Evolutionary conservation across 805 yeast genomes (phyloP), one percentile per base, ranked within the genome.

Genomic region (Candida michaelii): DNA sequence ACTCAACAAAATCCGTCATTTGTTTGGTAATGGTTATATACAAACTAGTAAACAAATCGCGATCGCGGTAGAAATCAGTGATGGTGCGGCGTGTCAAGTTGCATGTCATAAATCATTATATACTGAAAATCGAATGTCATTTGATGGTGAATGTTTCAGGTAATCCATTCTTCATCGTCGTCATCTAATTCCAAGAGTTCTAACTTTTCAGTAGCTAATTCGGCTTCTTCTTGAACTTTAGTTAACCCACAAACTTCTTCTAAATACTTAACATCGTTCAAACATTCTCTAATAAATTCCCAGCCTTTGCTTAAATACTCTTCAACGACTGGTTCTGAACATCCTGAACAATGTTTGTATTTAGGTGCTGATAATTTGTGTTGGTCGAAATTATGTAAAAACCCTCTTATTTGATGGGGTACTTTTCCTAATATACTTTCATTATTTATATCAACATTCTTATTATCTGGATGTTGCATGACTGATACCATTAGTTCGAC

Each of bases 331-430:
- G 68, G 52, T 0, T 63, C 49, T 1, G 96, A 86, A 54, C 99
- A 93, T 0, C 90, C 99, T 0, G 97, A 83, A 61, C 99, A 93
- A 52, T 78, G 71, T 29, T 73, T 68, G 63, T 85, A 95, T 23
- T 82, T 80, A 1, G 87, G 87, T 0, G 95, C 84, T 45, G 72
- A 69, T 16, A 90, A 68, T 51, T 81, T 83, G 44, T 83, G 58
- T 12, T 80, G 81, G 35, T 76, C 76, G 52, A 83, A 88, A 37
- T 73, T 74, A 51, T 77, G 79, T 25, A 95, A 63, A 56, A 83
- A 91, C 0, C 98, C 99, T 46, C 99, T 72, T 16, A 93, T 69
- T 59, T 95, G 99, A 61, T 91, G 99, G 0, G 97, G 95, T 2
- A 82, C 63, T 1, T 74, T 77, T 0, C 97, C 96, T 17, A 91